Conservation (phyloP, 1,284 basidiomycete species). For the Taiwanofungus camphoratus region DNA sequence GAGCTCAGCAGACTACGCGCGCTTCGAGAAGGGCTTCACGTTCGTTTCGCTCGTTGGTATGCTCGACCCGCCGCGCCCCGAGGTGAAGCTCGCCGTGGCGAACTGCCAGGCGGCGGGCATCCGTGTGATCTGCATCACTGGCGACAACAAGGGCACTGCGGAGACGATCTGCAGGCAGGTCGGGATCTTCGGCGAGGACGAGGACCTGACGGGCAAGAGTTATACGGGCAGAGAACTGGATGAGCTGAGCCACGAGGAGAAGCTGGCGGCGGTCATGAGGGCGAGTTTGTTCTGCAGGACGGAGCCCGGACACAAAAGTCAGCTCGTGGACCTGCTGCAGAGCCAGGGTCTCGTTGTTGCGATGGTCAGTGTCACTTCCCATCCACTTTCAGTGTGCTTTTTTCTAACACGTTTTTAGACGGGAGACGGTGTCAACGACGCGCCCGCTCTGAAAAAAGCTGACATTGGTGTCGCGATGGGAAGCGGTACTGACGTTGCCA, state of each 20-base stretch:
- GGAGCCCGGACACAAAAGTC: slow-evolving; percentile 92
- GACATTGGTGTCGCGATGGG: slow-evolving; percentile 99
- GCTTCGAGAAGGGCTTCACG: slow-evolving; percentile 87
- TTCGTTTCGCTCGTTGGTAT: slow-evolving; percentile 97
- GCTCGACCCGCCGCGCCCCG: slow-evolving; percentile 96
- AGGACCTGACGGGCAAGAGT: slow-evolving; percentile 86
- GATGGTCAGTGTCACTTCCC: slow-evolving; percentile 59
- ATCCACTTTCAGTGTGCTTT: slow-evolving; percentile 4
- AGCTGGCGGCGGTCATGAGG: slow-evolving; percentile 78
- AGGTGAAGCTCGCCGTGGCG: slow-evolving; percentile 82
- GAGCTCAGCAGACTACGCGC: slow-evolving; percentile 75
- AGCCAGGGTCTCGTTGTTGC: slow-evolving; percentile 92
- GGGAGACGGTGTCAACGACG: slow-evolving; percentile 95
- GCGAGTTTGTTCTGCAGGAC: slow-evolving; percentile 92
- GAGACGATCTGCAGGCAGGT: slow-evolving; percentile 97
- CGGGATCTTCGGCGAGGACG: slow-evolving; percentile 82
- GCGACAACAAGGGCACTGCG: slow-evolving; percentile 97
- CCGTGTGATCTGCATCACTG: slow-evolving; percentile 95
- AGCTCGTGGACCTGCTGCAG: slow-evolving; percentile 95
- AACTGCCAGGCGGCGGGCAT: slow-evolving; percentile 94
- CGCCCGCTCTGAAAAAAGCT: slow-evolving; percentile 93
- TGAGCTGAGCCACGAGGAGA: slow-evolving; percentile 72
- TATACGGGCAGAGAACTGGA: slow-evolving; percentile 95
- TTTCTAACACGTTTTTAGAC: slow-evolving; percentile 42
- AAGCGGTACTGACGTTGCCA: slow-evolving; percentile 97